These are phyloP conservation scores for Claviceps spartinae DNA, from an alignment of 2,329 filamentous ascomycete species.

Conservation along the genomic window DNA sequence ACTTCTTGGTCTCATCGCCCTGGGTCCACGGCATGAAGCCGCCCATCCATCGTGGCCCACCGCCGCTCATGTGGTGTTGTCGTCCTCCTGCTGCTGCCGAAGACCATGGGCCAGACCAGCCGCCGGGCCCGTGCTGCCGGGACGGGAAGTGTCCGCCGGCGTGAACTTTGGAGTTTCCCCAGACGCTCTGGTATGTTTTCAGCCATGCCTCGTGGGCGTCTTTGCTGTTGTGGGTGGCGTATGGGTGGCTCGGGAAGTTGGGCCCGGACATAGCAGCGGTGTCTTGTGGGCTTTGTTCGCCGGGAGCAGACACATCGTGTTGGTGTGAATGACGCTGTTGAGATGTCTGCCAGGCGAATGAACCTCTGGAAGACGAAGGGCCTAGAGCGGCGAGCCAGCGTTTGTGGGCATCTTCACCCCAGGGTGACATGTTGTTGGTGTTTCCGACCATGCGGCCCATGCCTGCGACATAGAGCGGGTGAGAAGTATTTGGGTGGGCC, in stretches of 20 bases:
- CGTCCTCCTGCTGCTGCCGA: not conserved
- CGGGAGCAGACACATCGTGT: not conserved
- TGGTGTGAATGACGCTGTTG: not conserved
- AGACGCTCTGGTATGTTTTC: not conserved
- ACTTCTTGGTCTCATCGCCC: not conserved
- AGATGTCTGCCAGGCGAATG: not conserved
- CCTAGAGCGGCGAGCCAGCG: not conserved
- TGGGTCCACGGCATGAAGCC: not conserved
- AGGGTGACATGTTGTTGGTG: not conserved
- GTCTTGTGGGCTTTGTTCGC: too few species aligned
- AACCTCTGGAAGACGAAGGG: not conserved
- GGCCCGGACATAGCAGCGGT: too few species aligned
- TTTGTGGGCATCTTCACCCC: not conserved
- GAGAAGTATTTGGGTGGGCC: not conserved
- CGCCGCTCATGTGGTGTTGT: not conserved
- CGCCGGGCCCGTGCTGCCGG: not conserved
- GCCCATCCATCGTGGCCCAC: not conserved
- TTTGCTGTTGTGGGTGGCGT: not conserved
- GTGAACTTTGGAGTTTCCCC: not conserved
- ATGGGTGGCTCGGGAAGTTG: not conserved
- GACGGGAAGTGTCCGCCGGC: not conserved
- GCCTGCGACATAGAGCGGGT: not conserved
- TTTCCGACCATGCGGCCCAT: not conserved
- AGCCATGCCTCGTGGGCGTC: not conserved
- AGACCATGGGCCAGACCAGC: not conserved